Conservation (phyloP, 257 asterid genomes). For the Nicotiana noctiflora region DNA sequence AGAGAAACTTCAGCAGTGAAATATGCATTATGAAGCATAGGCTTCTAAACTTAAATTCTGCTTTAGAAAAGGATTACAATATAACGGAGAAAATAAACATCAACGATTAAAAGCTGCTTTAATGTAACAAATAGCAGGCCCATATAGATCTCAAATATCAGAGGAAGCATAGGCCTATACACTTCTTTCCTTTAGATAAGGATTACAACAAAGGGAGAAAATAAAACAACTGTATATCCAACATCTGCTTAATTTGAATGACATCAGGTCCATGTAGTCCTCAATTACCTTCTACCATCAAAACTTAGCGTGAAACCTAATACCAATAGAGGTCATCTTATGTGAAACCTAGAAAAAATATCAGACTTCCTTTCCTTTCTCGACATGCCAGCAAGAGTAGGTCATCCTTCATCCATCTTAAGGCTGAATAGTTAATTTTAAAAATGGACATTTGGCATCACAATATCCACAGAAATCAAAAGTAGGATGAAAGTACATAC, state of each 20-base stretch:
- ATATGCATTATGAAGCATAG: neutral
- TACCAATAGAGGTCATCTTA: neutral
- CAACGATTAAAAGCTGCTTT: neutral
- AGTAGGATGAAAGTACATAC: constrained; percentile 44
- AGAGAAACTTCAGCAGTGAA: neutral
- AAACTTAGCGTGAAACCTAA: neutral
- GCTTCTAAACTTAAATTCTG: neutral
- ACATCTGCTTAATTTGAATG: neutral
- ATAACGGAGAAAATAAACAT: neutral
- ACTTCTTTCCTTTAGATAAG: neutral
- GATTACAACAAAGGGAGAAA: neutral
- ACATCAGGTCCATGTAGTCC: neutral
- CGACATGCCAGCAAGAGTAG: neutral
- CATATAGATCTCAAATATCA: neutral
- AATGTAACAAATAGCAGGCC: neutral
- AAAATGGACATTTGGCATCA: neutral
- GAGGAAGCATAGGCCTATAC: neutral
- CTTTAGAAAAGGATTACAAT: neutral
- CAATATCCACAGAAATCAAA: constrained; percentile 4
- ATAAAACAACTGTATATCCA: neutral
- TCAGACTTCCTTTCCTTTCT: neutral
- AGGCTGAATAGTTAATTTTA: neutral
- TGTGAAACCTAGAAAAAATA: neutral
- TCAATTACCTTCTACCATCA: neutral
- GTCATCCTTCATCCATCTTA: neutral